Percentiles rank a stretch among this genome's conserved stretches.
These are phyloP conservation scores for Xanthoconium stramineum DNA, from an alignment of 768 basidiomycete species.

Conservation along the genomic window DNA sequence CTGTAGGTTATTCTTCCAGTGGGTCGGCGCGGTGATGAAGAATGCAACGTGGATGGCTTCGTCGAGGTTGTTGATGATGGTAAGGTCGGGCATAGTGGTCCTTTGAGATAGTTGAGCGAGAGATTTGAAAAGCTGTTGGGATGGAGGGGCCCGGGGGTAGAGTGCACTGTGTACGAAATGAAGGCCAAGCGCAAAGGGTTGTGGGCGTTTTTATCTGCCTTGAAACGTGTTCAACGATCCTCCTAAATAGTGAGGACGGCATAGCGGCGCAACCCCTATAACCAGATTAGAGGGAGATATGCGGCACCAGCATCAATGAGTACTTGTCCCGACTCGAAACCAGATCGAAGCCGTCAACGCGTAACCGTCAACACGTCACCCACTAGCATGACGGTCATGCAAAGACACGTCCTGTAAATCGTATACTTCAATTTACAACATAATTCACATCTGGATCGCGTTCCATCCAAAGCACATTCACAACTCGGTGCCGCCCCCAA, in stretches of 20 bases:
- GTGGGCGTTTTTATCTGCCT: neutral
- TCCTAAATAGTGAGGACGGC: neutral
- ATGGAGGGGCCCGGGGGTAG: neutral
- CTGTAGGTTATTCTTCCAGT: constrained; percentile 19
- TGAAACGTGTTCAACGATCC: neutral
- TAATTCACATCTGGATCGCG: no score
- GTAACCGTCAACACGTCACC: no score
- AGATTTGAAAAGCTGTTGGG: neutral
- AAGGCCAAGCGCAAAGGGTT: no score
- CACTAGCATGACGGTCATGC: no score
- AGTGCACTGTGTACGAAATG: neutral
- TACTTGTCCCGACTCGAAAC: no score
- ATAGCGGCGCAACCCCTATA: neutral
- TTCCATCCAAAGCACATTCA: neutral
- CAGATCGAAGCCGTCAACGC: no score
- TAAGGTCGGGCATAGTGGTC: constrained; percentile 14
- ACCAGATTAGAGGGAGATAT: neutral
- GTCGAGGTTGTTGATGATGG: constrained; percentile 18
- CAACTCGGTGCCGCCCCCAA: neutral
- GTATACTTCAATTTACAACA: no score
- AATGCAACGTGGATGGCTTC: constrained; percentile 21
- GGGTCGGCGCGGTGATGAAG: constrained; percentile 8
- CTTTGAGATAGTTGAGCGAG: neutral
- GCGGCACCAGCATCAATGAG: neutral
- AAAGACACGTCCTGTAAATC: no score